Base-by-base conservation (phyloP, 352 stramenopile species). In the Globisporangium spinosum region DNA sequence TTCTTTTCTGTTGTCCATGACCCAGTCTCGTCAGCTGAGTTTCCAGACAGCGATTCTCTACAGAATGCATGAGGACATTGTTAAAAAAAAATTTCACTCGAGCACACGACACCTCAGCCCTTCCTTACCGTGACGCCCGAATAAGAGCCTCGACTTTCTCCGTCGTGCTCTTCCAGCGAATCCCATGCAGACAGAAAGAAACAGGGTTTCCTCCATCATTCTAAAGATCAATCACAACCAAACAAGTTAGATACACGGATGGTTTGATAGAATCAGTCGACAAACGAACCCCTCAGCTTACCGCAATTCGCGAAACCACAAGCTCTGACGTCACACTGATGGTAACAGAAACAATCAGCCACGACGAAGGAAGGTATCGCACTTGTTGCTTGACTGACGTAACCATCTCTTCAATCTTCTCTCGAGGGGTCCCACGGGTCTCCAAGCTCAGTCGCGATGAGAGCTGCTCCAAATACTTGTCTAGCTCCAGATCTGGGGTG, bases 1-100 rank as follows among this genome's bases (percentile, higher is more conserved):
- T 94, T 94, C 51, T 85, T 77, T 10, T 86, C 70, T 2, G 75
- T 64, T 22, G 66, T 76, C 86, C 82, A 94, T 38, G 75, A 73
- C 6, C 75, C 68, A 13, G 81, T 74, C 65, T 82, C 80, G 62
- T 91, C 71, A 13, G 67, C 77, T 3, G 78, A 83, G 51, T 94
- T 76, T 0, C 83, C 85, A 49, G 79, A 87, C 27, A 95, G 69
- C 25, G 81, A 82, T 22, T 77, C 63, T 49, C 86, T 95, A 22
- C 25, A 60, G 65, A 22, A 38, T 13, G 51, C 38, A 23, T 20
- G 13, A 49, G 22, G 7, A 35, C 35, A 35, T 38, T 34, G 17
- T 62, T 15, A 51, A n/a, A n/a, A n/a, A n/a, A n/a, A n/a, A n/a
- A n/a, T 10, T 45, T 63, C 17, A 58, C 15, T 59, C 9, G 45